Percentiles rank a stretch among this genome's conserved stretches.
Conservation (phyloP, 2,329 filamentous ascomycete species). For the Pestalotiopsis fici region DNA sequence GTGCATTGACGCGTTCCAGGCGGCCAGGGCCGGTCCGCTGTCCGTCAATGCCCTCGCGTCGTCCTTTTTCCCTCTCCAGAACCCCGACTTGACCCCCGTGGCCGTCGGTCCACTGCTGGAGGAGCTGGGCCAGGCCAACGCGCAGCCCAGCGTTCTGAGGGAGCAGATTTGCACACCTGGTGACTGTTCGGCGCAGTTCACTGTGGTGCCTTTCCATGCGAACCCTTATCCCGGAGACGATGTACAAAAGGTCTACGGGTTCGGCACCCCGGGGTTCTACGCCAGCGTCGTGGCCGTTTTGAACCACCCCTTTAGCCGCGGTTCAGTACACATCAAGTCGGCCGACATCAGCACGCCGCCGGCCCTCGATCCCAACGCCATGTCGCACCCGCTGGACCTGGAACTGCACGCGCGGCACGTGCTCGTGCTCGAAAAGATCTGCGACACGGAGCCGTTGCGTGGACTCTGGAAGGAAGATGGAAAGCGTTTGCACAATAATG, state of each 20-base stretch:
- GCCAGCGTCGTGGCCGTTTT: conserved; percentile 57
- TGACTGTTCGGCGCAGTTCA: conserved; percentile 22
- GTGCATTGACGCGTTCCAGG: conserved; percentile 35
- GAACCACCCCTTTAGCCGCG: conserved; percentile 62
- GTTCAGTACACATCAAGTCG: conserved; percentile 57
- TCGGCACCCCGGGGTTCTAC: conserved; percentile 45
- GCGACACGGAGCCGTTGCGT: conserved; percentile 39
- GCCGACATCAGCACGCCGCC: conserved; percentile 41
- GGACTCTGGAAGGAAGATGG: conserved; percentile 40
- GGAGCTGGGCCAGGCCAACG: conserved; percentile 15
- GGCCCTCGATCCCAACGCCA: conserved; percentile 56
- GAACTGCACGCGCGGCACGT: conserved; percentile 48
- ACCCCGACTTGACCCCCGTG: conserved; percentile 25
- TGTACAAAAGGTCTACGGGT: background rate
- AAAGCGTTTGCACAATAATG: conserved; percentile 27
- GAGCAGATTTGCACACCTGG: conserved; percentile 27
- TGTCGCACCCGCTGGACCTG: conserved; percentile 57
- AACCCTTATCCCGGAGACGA: background rate
- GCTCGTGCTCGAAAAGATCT: conserved; percentile 38
- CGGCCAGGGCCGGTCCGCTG: conserved; percentile 32
- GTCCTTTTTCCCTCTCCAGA: conserved; percentile 34
- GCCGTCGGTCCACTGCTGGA: conserved; percentile 20
- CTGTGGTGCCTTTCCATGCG: background rate
- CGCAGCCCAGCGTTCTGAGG: conserved; percentile 24
- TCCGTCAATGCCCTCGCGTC: conserved; percentile 39